These are phyloP conservation scores for Aspergillus felis DNA, from an alignment of 2,329 filamentous ascomycete species.

Conservation along the genomic window DNA sequence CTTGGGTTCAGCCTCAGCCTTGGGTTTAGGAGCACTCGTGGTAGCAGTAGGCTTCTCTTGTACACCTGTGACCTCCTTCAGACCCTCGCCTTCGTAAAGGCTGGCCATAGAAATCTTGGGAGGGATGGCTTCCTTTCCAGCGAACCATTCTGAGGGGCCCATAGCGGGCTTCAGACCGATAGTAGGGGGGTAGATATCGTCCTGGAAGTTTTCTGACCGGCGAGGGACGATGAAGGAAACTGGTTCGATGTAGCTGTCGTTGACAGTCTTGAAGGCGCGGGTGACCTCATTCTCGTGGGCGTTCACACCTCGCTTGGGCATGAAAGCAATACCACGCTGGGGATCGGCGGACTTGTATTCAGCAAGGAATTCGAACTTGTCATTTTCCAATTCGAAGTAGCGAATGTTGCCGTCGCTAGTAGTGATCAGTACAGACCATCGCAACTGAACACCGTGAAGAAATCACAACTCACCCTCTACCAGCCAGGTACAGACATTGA, in stretches of 20 bases:
- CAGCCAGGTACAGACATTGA: conserved; percentile 90
- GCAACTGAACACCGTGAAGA: neutral
- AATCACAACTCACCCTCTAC: conserved; percentile 71
- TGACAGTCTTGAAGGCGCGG: conserved; percentile 95
- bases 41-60: conserved; percentile 34
- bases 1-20: conserved; percentile 48
- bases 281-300: conserved; percentile 96
- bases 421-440: conserved; percentile 8
- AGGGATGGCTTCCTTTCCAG: conserved; percentile 77
- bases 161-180: conserved; percentile 75
- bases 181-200: conserved; percentile 91
- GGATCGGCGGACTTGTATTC: conserved; percentile 97
- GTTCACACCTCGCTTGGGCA: conserved; percentile 93
- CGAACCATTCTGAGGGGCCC: conserved; percentile 76
- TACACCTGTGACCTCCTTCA: conserved; percentile 64
- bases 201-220: conserved; percentile 90
- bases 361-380: conserved; percentile 96
- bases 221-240: conserved; percentile 96
- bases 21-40: conserved; percentile 45
- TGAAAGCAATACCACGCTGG: conserved; percentile 88
- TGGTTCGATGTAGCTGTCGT: conserved; percentile 89
- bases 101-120: conserved; percentile 92
- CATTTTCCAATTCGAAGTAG: conserved; percentile 97
- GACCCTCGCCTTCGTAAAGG: conserved; percentile 77
- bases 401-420: conserved; percentile 93